Evolutionary conservation across 768 basidiomycete genomes (phyloP), one percentile per base, ranked within the genome.

Genomic region (Boletus huronensis): DNA sequence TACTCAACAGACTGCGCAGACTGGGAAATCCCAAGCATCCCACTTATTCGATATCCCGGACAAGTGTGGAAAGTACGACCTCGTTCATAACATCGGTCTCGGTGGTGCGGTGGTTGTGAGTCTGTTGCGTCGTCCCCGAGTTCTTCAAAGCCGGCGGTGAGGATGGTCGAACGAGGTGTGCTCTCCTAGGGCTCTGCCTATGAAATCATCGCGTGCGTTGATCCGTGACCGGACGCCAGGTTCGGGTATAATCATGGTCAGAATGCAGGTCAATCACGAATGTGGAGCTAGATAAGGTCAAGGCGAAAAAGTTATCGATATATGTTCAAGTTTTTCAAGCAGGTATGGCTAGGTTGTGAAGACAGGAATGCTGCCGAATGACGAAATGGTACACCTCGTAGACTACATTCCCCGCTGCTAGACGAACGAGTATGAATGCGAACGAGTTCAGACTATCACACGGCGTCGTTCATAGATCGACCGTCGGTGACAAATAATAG

Each of bases 51-150:
- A 84, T 58, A 73, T 60, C 9, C 46, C 74, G 0, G 87, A 89
- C 68, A 76, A 77, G 58, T 81, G 83, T 16, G 87, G 88, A 10
- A 90, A 90, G 70, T 89, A 79, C 59, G 90, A 87, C 2, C 74
- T 93, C 11, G 83, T 88, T 6, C 90, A 91, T 61, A 91, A 93
- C 64, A 72, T 92, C 38, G 90, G 91, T 17, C 77, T 92, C 11
- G 90, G 89, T 52, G 85, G 86, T 46, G 88, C 87, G n/a, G 85
- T 80, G 1, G 87, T 90, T 28, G 82, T 89, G 43, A 85, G 82
- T 32, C 72, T 92, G 13, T 75, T 91, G 39, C 82, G 84, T 23
- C 78, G 88, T 14, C 90, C n/a, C 90, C 0, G 85, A 87, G 50
- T 93, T 91, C 70, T 93, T 72, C 69, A 75, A 79, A 52, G 66